A percentile compares a stretch with the other conserved stretches of the same genome.
phyloP scores from a whole-genome alignment of 225 moss, liverwort and hornwort species.

The Bryoerythrophyllum caledonicum region DNA sequence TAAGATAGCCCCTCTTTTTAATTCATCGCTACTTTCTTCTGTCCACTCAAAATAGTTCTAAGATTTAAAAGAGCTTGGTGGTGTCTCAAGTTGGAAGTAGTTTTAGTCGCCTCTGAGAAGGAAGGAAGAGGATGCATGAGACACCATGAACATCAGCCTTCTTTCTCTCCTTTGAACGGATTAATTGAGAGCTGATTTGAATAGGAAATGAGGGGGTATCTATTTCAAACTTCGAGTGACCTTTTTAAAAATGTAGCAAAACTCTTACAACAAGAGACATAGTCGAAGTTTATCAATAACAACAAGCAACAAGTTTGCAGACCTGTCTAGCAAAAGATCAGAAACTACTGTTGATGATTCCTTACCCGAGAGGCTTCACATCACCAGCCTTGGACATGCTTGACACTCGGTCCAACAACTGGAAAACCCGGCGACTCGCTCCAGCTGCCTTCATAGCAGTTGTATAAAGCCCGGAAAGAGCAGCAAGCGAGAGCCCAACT shows the following conservation, averaged over 20 bases:
- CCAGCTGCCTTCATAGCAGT: slow-evolving; percentile 96
- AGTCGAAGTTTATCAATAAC: not conserved
- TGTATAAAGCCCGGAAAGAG: slow-evolving; percentile 88
- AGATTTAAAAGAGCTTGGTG: too few species aligned
- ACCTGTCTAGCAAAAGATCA: not conserved
- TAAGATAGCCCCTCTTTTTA: too few species aligned
- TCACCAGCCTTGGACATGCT: slow-evolving; percentile 82
- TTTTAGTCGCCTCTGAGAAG: too few species aligned
- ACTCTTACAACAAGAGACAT: not conserved
- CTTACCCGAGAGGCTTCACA: slow-evolving; percentile 67
- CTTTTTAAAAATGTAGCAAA: not conserved
- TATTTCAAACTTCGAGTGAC: too few species aligned
- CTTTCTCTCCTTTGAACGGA: too few species aligned
- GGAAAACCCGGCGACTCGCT: slow-evolving; percentile 95
- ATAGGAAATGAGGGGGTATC: too few species aligned
- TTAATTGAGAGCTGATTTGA: too few species aligned
- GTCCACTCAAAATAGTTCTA: too few species aligned
- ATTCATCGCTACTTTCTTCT: too few species aligned
- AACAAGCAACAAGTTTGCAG: not conserved
- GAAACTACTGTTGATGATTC: not conserved
- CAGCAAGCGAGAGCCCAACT: slow-evolving; percentile 90
- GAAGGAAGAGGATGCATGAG: too few species aligned
- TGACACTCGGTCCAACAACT: slow-evolving; percentile 83
- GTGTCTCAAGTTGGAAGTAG: too few species aligned
- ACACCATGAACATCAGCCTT: too few species aligned